Evolutionary conservation across 805 yeast species (phyloP), one percentile per base, ranked within the genome.

Genomic region (Hanseniaspora hatyaiensis): DNA sequence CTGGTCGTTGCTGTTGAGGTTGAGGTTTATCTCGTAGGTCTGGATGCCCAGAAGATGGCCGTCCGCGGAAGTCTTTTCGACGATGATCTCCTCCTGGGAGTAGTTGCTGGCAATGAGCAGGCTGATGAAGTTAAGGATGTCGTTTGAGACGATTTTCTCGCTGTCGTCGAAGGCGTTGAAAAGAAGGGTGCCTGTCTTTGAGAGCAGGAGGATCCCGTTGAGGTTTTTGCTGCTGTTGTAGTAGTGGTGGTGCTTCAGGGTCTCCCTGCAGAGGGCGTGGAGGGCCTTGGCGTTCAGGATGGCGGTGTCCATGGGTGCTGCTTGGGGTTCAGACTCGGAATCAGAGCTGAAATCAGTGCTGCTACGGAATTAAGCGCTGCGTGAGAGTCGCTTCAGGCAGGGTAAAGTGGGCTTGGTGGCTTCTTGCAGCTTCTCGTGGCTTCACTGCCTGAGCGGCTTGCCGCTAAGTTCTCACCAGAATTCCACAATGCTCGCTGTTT

Each of bases 61-160:
- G 2, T 12, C 20, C 4, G 20, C 2, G n/a, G n/a, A n/a, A n/a
- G n/a, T n/a, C 19, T 36, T 43, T 22, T 43, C 47, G 6, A 43
- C 20, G 15, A 43, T 26, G 20, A 43, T 34, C 20, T 43, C 47
- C 31, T 43, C 47, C 18, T 43, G 47, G 8, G 47, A 43, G 13
- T 43, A 43, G 29, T 43, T 43, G 18, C 47, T 43, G 18, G 47
- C 47, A 12, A 43, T 43, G 8, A 43, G 32, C 39, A 43, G 20
- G 8, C 39, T 32, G 6, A 43, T 43, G 16, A 43, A 43, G 22
- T 43, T 43, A 11, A 43, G 16, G 15, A 43, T 33, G n/a, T 38
- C 38, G 18, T 22, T 28, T 16, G 34, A 32, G 4, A 15, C 37
- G 13, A 19, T 34, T 11, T 43, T 36, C 13, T 22, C 16, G 4